Evolutionary conservation across 73 alveolate species (phyloP).

Genomic region (Paramecium tetraurelia): DNA sequence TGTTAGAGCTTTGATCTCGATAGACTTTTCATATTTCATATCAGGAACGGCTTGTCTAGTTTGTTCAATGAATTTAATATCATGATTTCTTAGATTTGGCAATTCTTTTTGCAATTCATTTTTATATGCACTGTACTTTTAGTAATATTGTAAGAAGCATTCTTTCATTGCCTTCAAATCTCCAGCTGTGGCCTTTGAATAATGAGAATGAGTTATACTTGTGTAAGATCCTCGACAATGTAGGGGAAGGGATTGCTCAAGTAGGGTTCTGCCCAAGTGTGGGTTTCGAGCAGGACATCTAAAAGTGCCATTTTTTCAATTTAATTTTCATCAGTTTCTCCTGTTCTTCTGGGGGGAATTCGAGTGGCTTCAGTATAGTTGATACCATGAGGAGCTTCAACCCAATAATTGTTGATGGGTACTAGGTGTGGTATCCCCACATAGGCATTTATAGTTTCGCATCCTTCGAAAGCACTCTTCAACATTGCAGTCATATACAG

Average conservation of each 20-base stretch:
- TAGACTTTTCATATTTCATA: conserved; percentile 13
- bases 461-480: conserved; percentile 79
- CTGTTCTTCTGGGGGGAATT: conserved; percentile 75
- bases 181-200: background rate
- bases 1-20: background rate
- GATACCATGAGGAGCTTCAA: conserved; percentile 89
- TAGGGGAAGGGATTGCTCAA: conserved; percentile 87
- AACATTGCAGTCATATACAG: conserved; percentile 84
- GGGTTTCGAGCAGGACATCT: conserved; percentile 84
- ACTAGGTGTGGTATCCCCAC: conserved; percentile 85
- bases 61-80: background rate
- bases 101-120: conserved; percentile 37
- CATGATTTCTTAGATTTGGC: conserved; percentile 45
- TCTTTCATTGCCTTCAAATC: conserved; percentile 52
- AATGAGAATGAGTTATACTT: conserved; percentile 2
- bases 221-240: conserved; percentile 71
- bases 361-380: conserved; percentile 84
- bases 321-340: conserved; percentile 86
- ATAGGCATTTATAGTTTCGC: conserved; percentile 66
- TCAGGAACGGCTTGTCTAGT: background rate
- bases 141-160: conserved; percentile 35
- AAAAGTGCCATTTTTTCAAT: conserved; percentile 85
- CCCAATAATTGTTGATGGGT: conserved; percentile 88
- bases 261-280: conserved; percentile 88
- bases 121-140: conserved; percentile 48